These are phyloP conservation scores for Juncus effusus DNA, from an alignment of 176 grass and related monocot genomes.

Conservation along the genomic window DNA sequence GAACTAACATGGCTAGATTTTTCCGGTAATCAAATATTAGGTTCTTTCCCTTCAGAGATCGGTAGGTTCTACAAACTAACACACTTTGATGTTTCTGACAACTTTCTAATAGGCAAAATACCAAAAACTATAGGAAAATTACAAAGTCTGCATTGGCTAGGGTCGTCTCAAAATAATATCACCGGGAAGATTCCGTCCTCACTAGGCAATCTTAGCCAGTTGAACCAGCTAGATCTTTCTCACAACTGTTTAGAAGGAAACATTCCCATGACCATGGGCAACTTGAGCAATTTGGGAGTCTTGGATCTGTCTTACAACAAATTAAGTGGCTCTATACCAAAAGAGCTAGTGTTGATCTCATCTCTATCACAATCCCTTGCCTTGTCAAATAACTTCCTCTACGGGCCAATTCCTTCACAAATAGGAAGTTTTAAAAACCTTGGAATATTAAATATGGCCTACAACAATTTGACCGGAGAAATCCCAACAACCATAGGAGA, in stretches of 20 bases:
- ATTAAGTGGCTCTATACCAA: conserved; percentile 32
- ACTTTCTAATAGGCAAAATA: conserved; percentile 28
- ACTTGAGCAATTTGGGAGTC: conserved; percentile 5
- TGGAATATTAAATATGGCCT: conserved; percentile 18
- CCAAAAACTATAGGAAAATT: conserved; percentile 30
- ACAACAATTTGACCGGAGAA: no score
- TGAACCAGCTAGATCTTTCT: conserved; percentile 23
- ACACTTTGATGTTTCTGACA: neutral
- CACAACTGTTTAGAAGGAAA: conserved; percentile 17
- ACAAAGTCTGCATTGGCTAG: conserved; percentile 8
- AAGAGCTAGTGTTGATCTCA: conserved; percentile 17
- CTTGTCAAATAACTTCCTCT: conserved; percentile 33
- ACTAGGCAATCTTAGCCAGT: conserved; percentile 26
- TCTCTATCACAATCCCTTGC: conserved; percentile 13
- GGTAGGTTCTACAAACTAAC: conserved; percentile 22
- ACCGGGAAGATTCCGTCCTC: conserved; percentile 30
- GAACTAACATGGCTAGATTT: neutral
- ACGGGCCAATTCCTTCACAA: conserved; percentile 20
- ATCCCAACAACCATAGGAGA: conserved; percentile 29
- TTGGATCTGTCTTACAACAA: conserved; percentile 32
- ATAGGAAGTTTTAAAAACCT: conserved; percentile 23
- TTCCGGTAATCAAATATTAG: conserved; percentile 16
- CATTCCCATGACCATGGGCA: conserved; percentile 25
- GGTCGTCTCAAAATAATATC: conserved; percentile 26
- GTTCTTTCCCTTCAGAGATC: conserved; percentile 32